phyloP scores from a whole-genome alignment of 108 stramenopile species.

The Hondaea fermentalgiana region DNA sequence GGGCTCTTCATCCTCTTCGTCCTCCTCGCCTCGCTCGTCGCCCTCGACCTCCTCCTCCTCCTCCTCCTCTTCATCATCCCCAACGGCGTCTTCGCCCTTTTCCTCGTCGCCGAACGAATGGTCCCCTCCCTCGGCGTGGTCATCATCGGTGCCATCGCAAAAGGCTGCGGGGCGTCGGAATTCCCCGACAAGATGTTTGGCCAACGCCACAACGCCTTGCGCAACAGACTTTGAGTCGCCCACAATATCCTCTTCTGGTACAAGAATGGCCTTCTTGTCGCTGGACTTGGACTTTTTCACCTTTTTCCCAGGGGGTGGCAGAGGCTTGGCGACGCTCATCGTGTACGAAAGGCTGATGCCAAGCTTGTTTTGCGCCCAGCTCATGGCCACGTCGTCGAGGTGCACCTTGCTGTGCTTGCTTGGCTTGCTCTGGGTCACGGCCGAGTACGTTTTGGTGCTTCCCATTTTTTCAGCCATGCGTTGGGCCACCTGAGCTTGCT shows the following conservation, averaged over 20 bases:
- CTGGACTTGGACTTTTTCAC: neutral
- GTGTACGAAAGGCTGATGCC: neutral
- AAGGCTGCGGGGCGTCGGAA: neutral
- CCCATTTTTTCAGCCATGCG: neutral
- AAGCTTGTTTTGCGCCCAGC: slow-evolving; percentile 10
- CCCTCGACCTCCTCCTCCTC: neutral
- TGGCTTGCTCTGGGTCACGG: neutral
- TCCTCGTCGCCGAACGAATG: no score
- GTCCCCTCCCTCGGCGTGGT: neutral
- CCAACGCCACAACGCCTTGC: neutral
- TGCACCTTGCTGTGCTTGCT: neutral
- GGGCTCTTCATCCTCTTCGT: neutral
- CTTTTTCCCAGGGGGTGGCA: neutral
- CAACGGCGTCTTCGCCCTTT: neutral
- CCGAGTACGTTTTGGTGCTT: neutral
- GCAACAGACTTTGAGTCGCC: neutral
- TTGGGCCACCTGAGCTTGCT: slow-evolving; percentile 13
- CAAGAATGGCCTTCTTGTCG: neutral
- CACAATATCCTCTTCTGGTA: neutral
- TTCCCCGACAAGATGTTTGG: neutral
- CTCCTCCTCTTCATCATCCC: neutral
- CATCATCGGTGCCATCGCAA: neutral
- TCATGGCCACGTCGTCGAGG: neutral
- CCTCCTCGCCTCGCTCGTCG: neutral
- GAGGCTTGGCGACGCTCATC: neutral